Base-by-base conservation (phyloP, 305 asterid species). In the Striga hermonthica region DNA sequence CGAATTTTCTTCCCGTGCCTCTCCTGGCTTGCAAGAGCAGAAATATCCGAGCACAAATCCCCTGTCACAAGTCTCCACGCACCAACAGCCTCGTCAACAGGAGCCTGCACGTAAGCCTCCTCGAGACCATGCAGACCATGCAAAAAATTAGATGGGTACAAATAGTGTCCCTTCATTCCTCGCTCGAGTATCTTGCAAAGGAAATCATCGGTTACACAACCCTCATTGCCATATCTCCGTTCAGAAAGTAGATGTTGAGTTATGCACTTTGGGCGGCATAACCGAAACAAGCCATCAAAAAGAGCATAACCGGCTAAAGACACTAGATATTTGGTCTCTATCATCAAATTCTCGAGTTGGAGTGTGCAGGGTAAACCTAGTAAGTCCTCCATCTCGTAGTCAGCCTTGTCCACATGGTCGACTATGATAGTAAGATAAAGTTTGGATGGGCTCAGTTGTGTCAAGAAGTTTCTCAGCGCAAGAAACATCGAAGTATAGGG, bases 101-200 rank as follows among this genome's bases (percentile, higher is more conserved):
- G 43, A 12, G 14, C 5, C 43, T 39, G 43, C 43, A 8, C 43
- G 9, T 39, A 4, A 5, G 9, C 43, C 9, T 39, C 43, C 43
- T 39, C 43, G 9, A 39, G 43, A 39, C 9, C 43, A 39, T 39
- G 43, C 43, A 39, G 9, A 39, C 43, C 43, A 39, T 39, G 6
- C 1, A 39, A 4, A 39, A 39, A 39, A 39, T 39, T 39, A 4
- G 9, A 4, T 39, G 43, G 43, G 43, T 4, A 38, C 45, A 10
- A 31, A 48, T 10, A 8, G 11, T 28, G 13, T 10, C 45, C 31
- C 38, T 15, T 45, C 40, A 5, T 41, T 11, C 12, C 9, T 10
- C n/a, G 22, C 36, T 38, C 37, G 16, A 36, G 22, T 39, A 1
- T 60, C 68, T 66, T 60, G 60, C 67, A 53, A 34, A 66, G 57